These are phyloP conservation scores for Juncus effusus DNA, from an alignment of 176 grass and related monocot genomes.

Conservation along the genomic window DNA sequence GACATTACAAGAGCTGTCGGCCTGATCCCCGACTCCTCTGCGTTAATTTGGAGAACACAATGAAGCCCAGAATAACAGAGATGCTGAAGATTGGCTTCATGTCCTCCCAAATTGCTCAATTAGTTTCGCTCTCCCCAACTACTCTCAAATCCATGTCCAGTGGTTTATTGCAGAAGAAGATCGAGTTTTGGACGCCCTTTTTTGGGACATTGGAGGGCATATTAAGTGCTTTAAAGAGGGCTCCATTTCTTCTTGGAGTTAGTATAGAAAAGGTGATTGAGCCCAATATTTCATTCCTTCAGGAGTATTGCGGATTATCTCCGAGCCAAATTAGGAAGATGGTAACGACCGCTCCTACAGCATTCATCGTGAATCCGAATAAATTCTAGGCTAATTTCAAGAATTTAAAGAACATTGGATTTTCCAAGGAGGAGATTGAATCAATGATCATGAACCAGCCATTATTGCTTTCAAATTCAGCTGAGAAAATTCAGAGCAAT, in stretches of 20 bases:
- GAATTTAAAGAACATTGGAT: slow-evolving; percentile 36
- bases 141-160: not conserved
- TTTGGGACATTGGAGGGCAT: slow-evolving; percentile 7
- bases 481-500: not conserved
- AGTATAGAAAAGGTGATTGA: slow-evolving; percentile 21
- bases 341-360: not conserved
- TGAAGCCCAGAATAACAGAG: not conserved
- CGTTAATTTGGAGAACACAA: not conserved
- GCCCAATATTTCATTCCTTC: slow-evolving; percentile 34
- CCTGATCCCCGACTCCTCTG: not conserved
- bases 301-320: slow-evolving; percentile 7
- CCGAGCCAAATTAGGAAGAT: slow-evolving; percentile 22
- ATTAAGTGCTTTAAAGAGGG: not conserved
- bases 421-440: slow-evolving; percentile 16
- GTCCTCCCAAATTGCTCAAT: not conserved
- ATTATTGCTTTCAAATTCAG: not conserved
- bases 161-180: not conserved
- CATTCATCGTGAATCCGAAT: not conserved
- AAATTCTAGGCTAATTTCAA: not conserved
- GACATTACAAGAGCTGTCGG: not conserved
- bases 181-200: slow-evolving; percentile 34
- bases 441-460: slow-evolving; percentile 2
- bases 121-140: not conserved
- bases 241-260: not conserved
- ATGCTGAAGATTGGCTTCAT: not conserved